Conservation (phyloP, 192 early-diverging fungal genomes). For the Coemansia sp. region DNA sequence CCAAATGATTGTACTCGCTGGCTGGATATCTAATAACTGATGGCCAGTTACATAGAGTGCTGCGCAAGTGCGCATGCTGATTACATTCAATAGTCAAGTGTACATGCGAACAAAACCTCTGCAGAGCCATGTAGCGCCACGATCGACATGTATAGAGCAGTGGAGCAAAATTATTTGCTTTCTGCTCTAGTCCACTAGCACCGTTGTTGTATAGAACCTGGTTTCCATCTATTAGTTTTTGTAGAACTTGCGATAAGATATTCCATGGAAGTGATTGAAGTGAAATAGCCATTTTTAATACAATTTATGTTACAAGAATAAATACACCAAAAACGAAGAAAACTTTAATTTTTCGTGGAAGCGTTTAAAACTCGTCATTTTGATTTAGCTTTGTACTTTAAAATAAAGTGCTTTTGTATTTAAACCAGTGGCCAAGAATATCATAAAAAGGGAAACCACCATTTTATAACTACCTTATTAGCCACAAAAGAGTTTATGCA, state of each 20-base stretch:
- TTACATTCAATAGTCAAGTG: not conserved
- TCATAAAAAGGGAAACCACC: not conserved
- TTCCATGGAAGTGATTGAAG: conserved; percentile 14
- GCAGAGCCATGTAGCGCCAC: not conserved
- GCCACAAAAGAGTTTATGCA: not conserved
- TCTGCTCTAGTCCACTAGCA: too few species aligned
- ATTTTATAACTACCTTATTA: not conserved
- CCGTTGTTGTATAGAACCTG: not conserved
- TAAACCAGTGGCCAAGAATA: too few species aligned
- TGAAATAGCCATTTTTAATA: not conserved
- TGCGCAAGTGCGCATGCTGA: not conserved
- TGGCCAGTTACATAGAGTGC: not conserved
- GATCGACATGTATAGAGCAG: conserved; percentile 11
- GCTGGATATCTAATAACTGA: not conserved
- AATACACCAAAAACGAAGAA: too few species aligned
- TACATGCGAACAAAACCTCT: not conserved
- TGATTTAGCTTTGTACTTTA: too few species aligned
- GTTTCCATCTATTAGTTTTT: not conserved
- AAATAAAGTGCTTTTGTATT: too few species aligned
- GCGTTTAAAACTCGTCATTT: too few species aligned
- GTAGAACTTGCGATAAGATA: not conserved
- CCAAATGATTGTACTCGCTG: not conserved
- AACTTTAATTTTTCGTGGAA: too few species aligned
- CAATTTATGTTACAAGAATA: not conserved
- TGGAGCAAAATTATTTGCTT: not conserved